Conservation (phyloP, 116 monocot genomes). For the Phalaenopsis hybrid region DNA sequence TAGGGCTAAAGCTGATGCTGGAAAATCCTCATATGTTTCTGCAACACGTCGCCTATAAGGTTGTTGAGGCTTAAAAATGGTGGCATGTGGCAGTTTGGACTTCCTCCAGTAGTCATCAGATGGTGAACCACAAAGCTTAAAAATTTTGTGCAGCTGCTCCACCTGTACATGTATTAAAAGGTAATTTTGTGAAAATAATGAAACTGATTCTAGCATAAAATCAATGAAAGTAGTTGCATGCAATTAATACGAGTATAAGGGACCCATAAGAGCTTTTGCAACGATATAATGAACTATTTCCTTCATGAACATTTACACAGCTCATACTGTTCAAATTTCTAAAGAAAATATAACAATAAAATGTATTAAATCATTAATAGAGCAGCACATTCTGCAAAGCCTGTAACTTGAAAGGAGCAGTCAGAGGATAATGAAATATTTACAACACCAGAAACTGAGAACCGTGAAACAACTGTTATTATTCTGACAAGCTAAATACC, state of each 20-base stretch:
- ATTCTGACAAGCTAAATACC: no score
- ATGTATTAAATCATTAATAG: neutral
- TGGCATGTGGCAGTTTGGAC: constrained; percentile 91
- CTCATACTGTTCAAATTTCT: neutral
- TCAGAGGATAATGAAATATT: neutral
- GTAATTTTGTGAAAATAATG: neutral
- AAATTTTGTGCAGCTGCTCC: constrained; percentile 96
- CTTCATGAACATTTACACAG: neutral
- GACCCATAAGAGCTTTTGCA: neutral
- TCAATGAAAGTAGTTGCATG: neutral
- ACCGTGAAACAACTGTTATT: neutral
- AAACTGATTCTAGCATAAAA: neutral
- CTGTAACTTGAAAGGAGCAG: neutral
- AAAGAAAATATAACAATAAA: neutral
- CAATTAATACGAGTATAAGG: neutral
- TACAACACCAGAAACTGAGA: neutral
- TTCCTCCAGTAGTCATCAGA: constrained; percentile 97
- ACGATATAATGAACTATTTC: neutral
- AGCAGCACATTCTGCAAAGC: neutral
- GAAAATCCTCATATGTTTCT: constrained; percentile 82
- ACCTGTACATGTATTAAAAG: constrained; percentile 37
- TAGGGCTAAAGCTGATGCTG: constrained; percentile 54
- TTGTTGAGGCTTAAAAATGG: constrained; percentile 95
- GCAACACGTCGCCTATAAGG: constrained; percentile 70
- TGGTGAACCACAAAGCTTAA: constrained; percentile 97